Percentiles rank a stretch among this genome's conserved stretches.
These are phyloP conservation scores for Wolfiporia cocos DNA, from an alignment of 1,284 basidiomycete species.

Conservation along the genomic window DNA sequence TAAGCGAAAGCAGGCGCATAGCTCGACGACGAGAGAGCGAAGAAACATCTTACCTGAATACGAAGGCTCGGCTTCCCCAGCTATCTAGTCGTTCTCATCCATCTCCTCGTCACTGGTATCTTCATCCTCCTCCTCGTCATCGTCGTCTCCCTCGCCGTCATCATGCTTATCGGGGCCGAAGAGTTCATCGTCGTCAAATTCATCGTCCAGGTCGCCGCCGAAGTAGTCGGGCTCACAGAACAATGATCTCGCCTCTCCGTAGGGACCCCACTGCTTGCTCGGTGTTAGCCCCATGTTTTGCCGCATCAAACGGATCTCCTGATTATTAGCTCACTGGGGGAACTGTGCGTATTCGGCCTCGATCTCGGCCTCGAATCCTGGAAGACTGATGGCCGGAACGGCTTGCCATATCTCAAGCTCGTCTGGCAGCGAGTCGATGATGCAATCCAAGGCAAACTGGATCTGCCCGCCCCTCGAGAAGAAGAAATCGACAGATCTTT, in stretches of 20 bases:
- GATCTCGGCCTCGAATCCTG: not conserved
- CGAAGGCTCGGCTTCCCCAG: not conserved
- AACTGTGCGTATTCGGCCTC: not conserved
- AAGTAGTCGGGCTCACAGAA: no score
- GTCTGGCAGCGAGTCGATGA: not conserved
- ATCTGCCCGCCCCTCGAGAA: not conserved
- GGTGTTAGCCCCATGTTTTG: not conserved
- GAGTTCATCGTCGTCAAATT: not conserved
- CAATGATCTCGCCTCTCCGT: no score
- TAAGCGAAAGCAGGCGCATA: not conserved
- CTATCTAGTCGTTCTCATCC: not conserved
- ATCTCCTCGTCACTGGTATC: not conserved
- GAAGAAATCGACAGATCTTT: not conserved
- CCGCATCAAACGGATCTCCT: not conserved
- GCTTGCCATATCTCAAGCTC: not conserved
- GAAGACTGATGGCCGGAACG: no score
- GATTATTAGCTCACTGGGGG: not conserved
- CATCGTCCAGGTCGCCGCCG: not conserved
- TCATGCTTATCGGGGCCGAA: not conserved
- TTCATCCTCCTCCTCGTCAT: not conserved
- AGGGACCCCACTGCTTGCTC: not conserved
- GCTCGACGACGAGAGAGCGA: no score
- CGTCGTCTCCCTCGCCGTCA: not conserved
- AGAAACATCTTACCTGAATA: no score
- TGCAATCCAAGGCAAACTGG: not conserved